Percentiles rank a stretch among this genome's conserved stretches.
These are phyloP conservation scores for Carex sylvatica DNA, from an alignment of 202 grass and related monocot genomes.

Conservation along the genomic window DNA sequence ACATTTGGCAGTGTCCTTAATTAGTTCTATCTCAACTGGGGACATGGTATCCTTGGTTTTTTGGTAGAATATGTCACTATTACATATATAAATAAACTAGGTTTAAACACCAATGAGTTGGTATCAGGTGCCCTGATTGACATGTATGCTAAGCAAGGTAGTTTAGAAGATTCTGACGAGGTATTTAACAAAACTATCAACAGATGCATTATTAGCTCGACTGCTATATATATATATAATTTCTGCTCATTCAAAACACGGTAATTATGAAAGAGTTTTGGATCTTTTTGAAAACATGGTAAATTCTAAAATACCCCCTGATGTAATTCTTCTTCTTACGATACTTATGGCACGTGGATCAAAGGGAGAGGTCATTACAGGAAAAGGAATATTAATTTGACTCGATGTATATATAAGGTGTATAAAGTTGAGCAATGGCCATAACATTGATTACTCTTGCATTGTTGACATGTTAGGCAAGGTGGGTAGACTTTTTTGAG, in stretches of 20 bases:
- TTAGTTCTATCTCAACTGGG: slow-evolving; percentile 46
- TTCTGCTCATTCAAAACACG: slow-evolving; percentile 68
- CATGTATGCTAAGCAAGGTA: slow-evolving; percentile 85
- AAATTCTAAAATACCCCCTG: slow-evolving; percentile 38
- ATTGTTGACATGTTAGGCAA: slow-evolving; percentile 78
- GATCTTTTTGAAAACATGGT: slow-evolving; percentile 60
- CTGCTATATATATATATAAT: slow-evolving; percentile 69
- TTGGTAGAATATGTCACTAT: slow-evolving; percentile 63
- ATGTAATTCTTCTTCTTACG: slow-evolving; percentile 55
- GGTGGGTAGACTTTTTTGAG: slow-evolving; percentile 54
- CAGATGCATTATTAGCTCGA: slow-evolving; percentile 58
- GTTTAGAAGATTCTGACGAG: slow-evolving; percentile 51
- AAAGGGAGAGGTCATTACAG: slow-evolving; percentile 49
- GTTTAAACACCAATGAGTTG: slow-evolving; percentile 44
- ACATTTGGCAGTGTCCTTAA: slow-evolving; percentile 73
- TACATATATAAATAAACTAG: slow-evolving; percentile 42
- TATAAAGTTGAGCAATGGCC: slow-evolving; percentile 51
- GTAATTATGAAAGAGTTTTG: slow-evolving; percentile 44
- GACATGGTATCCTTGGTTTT: slow-evolving; percentile 64
- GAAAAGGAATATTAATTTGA: slow-evolving; percentile 53
- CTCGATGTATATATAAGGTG: slow-evolving; percentile 39
- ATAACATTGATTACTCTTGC: slow-evolving; percentile 79
- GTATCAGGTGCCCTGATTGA: slow-evolving; percentile 74
- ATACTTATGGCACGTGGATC: slow-evolving; percentile 70
- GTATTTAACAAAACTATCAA: slow-evolving; percentile 37